A percentile compares a stretch with the other conserved stretches of the same genome.
Evolutionary conservation across 2,329 filamentous ascomycete genomes (phyloP).

Genomic region (Drechmeria coniospora): DNA sequence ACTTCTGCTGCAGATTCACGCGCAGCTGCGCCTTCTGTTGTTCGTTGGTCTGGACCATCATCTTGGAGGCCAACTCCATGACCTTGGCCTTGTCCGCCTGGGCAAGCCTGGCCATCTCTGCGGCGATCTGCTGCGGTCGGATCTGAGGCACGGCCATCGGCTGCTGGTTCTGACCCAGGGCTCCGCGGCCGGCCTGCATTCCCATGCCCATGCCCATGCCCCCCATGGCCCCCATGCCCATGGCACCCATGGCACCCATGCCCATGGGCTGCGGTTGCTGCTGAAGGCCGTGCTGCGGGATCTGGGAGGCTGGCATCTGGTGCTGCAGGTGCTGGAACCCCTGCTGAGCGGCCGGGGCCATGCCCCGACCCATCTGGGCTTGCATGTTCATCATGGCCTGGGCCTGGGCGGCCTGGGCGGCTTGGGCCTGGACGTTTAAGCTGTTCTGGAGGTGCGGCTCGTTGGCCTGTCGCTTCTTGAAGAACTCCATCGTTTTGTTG

Average conservation of each 20-base stretch:
- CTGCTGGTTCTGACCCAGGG: constrained; percentile 25
- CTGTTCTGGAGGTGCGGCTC: constrained; percentile 32
- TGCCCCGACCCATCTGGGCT: constrained; percentile 33
- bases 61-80: constrained; percentile 25
- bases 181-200: constrained; percentile 20
- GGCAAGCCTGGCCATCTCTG: constrained; percentile 23
- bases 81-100: constrained; percentile 30
- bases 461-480: constrained; percentile 33
- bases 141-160: constrained; percentile 22
- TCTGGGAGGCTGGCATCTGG: constrained; percentile 38
- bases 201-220: constrained; percentile 22
- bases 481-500: constrained; percentile 31
- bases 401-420: constrained; percentile 21
- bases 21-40: constrained; percentile 23
- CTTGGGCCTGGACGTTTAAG: constrained; percentile 28
- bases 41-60: constrained; percentile 26
- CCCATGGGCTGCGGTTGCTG: constrained; percentile 14
- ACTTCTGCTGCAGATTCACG: constrained; percentile 19
- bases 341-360: constrained; percentile 34
- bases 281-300: constrained; percentile 23
- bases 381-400: constrained; percentile 39
- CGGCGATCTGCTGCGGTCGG: constrained; percentile 12
- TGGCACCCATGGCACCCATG: too few species aligned
- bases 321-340: constrained; percentile 43
- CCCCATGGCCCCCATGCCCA: too few species aligned